Percentiles rank a stretch among this genome's conserved stretches.
Evolutionary conservation across 371 early-diverging fungal genomes (phyloP).

Genomic region (Smittium culicis): DNA sequence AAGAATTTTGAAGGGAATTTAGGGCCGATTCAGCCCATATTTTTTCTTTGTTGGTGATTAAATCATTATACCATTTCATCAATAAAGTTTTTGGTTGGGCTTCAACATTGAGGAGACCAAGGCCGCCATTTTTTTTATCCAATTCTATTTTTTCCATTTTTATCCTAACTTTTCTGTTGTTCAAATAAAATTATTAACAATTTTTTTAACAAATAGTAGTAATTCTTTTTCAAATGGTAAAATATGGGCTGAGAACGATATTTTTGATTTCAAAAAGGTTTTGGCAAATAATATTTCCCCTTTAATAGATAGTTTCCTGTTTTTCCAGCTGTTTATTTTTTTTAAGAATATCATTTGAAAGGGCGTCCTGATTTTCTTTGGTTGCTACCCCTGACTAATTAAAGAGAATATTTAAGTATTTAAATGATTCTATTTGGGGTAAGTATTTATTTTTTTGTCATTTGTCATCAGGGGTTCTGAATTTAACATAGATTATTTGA

Average conservation of each 20-base stretch:
- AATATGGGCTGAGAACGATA: conserved; percentile 1
- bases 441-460: background rate
- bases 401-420: conserved; percentile 8
- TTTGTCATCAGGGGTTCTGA: conserved; percentile 3
- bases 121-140: background rate
- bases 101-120: background rate
- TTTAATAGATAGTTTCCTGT: background rate
- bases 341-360: background rate
- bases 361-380: background rate
- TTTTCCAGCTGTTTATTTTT: background rate
- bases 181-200: conserved; percentile 7
- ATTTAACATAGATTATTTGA: conserved; percentile 10
- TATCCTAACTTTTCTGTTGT: conserved; percentile 2
- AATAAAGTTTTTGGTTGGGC: conserved; percentile 7
- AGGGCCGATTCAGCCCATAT: background rate
- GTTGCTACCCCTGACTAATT: background rate
- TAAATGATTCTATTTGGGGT: background rate
- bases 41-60: background rate
- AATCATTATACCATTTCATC: background rate
- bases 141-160: conserved; percentile 1
- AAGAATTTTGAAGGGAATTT: background rate
- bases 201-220: background rate
- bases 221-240: conserved; percentile 1
- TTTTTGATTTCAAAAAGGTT: conserved; percentile 5
- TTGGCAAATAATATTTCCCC: conserved; percentile 4